A percentile compares a stretch with the other conserved stretches of the same genome.
These are phyloP conservation scores for Venustampulla echinocandica DNA, from an alignment of 495 filamentous ascomycete species.

Conservation along the genomic window DNA sequence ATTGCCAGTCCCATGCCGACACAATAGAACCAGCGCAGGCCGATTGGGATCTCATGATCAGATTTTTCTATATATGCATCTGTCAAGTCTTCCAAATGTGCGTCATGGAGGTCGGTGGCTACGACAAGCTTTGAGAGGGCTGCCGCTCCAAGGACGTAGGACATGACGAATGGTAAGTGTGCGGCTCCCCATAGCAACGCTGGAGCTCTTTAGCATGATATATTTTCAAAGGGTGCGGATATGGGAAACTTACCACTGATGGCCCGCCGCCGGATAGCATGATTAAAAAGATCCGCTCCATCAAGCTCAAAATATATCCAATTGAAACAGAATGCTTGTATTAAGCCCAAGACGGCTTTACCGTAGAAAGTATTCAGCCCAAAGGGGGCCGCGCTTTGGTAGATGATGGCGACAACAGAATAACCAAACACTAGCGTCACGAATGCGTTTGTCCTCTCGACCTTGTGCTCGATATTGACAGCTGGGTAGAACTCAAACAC, in stretches of 20 bases:
- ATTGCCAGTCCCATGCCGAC: constrained; percentile 43
- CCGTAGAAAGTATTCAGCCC: constrained; percentile 52
- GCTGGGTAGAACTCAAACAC: constrained; percentile 49
- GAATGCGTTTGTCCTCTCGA: constrained; percentile 50
- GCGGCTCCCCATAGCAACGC: constrained; percentile 32
- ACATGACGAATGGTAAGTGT: constrained; percentile 50
- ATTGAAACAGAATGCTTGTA: constrained; percentile 53
- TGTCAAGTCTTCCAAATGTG: constrained; percentile 34
- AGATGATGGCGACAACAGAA: constrained; percentile 47
- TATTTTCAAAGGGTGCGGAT: background rate
- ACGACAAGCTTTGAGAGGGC: constrained; percentile 46
- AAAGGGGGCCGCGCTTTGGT: constrained; percentile 38
- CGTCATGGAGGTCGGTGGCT: constrained; percentile 38
- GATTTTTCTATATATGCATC: constrained; percentile 35
- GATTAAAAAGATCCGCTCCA: constrained; percentile 40
- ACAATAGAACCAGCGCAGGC: constrained; percentile 52
- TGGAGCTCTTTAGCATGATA: constrained; percentile 10
- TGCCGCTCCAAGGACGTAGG: constrained; percentile 43
- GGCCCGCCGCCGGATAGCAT: constrained; percentile 46
- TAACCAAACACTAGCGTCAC: constrained; percentile 53
- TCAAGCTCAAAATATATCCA: constrained; percentile 60
- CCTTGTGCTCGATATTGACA: constrained; percentile 54
- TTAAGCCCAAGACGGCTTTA: constrained; percentile 46
- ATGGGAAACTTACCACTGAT: constrained; percentile 26
- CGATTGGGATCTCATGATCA: constrained; percentile 32